Conservation (phyloP, 192 early-diverging fungal species). For the Backusella tarrabulga region DNA sequence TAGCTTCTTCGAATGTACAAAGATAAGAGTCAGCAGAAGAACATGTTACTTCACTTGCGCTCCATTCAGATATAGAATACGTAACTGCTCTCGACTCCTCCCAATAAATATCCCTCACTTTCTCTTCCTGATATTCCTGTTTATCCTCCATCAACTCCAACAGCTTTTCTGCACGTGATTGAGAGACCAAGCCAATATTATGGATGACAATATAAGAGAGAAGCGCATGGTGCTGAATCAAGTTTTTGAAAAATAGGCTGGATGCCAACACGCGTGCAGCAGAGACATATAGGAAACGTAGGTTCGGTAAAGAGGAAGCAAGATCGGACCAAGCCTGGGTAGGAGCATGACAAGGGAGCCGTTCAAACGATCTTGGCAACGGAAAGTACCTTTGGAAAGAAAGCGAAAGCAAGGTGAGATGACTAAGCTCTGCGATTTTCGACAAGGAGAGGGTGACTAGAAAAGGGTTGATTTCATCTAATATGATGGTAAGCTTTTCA, state of each 20-base stretch:
- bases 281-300: conserved; percentile 26
- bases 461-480: conserved; percentile 24
- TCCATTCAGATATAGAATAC: background rate
- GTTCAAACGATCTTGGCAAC: conserved; percentile 6
- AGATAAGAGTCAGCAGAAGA: conserved; percentile 1
- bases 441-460: background rate
- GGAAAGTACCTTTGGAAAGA: conserved; percentile 24
- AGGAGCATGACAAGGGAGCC: conserved; percentile 26
- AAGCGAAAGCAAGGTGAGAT: conserved; percentile 26
- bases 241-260: background rate
- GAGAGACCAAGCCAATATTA: conserved; percentile 15
- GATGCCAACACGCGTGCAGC: conserved; percentile 11
- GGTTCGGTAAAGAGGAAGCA: background rate
- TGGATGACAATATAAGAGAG: conserved; percentile 31
- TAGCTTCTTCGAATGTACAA: conserved; percentile 18
- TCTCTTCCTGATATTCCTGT: background rate
- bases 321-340: conserved; percentile 18
- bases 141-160: background rate
- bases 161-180: background rate
- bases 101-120: background rate
- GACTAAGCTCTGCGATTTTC: background rate
- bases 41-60: background rate
- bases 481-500: conserved; percentile 27
- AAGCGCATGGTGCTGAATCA: conserved; percentile 1
- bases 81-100: background rate